Percentiles rank a stretch among this genome's conserved stretches.
Evolutionary conservation across 306 rosid species (phyloP).

Genomic region (Prosopis cineraria): DNA sequence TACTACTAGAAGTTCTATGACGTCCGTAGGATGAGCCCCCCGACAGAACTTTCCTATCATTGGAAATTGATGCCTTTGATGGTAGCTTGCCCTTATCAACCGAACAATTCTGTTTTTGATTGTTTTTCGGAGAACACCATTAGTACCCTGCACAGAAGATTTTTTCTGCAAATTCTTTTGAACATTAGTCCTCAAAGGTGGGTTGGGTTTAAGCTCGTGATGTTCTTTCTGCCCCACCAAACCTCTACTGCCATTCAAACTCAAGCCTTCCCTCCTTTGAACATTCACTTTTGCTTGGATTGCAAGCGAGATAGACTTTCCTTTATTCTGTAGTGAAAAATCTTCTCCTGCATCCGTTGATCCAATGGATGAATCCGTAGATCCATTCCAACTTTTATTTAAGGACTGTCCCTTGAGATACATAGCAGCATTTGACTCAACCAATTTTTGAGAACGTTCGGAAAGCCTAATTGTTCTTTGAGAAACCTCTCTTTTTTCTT

Average conservation of each 20-base stretch:
- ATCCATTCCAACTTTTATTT: constrained; percentile 94
- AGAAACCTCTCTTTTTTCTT: constrained; percentile 63
- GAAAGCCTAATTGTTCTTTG: constrained; percentile 52
- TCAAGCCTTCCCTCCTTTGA: constrained; percentile 84
- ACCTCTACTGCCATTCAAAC: constrained; percentile 51
- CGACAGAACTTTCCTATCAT: constrained; percentile 53
- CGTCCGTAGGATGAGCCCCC: constrained; percentile 63
- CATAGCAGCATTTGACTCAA: constrained; percentile 77
- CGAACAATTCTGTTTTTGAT: constrained; percentile 78
- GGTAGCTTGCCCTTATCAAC: constrained; percentile 62
- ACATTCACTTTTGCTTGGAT: constrained; percentile 98
- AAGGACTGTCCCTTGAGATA: constrained; percentile 79
- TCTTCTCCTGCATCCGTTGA: constrained; percentile 57
- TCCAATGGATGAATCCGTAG: constrained; percentile 56
- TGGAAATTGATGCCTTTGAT: constrained; percentile 59
- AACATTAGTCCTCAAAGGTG: constrained; percentile 46
- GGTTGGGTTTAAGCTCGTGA: constrained; percentile 59
- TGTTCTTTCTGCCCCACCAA: constrained; percentile 59
- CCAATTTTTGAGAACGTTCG: constrained; percentile 59
- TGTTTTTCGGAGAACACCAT: constrained; percentile 78
- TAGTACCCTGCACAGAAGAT: constrained; percentile 46
- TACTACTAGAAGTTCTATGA: constrained; percentile 59
- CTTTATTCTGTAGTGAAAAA: constrained; percentile 50
- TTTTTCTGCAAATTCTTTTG: constrained; percentile 63
- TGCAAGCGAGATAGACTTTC: constrained; percentile 91